phyloP scores from a whole-genome alignment of 495 filamentous ascomycete genomes.

The Rhizodiscina lignyota region DNA sequence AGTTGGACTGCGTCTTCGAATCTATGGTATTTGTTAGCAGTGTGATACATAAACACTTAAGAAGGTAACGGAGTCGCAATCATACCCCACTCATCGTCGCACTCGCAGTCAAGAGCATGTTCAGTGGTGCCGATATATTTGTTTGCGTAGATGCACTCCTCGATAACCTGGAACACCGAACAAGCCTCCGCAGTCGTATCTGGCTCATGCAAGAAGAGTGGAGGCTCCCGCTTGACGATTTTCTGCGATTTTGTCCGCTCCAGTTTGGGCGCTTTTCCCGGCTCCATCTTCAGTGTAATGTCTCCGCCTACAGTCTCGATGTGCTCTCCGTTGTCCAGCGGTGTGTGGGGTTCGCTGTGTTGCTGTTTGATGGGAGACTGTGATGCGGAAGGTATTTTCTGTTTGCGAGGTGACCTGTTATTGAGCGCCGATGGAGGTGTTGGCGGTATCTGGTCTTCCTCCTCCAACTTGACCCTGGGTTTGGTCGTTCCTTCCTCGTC shows the following conservation, averaged over 20 bases:
- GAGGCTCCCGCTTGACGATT: conserved; percentile 37
- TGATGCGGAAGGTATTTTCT: conserved; percentile 15
- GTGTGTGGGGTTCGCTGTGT: conserved; percentile 16
- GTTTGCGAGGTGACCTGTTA: conserved; percentile 10
- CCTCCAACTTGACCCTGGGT: conserved; percentile 5
- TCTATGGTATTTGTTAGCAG: conserved; percentile 31
- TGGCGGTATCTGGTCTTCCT: conserved; percentile 1
- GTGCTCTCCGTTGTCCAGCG: conserved; percentile 23
- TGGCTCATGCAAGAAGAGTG: conserved; percentile 50
- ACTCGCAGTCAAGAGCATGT: conserved; percentile 90
- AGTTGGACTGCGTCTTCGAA: conserved; percentile 41
- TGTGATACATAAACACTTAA: conserved; percentile 17
- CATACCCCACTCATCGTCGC: conserved; percentile 91
- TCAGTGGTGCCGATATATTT: conserved; percentile 83
- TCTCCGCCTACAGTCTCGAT: conserved; percentile 32
- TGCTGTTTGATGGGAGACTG: conserved; percentile 27
- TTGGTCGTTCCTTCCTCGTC: conserved; percentile 3
- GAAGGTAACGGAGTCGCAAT: conserved; percentile 11
- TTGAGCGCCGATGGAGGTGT: conserved; percentile 9
- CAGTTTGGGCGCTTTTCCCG: conserved; percentile 53
- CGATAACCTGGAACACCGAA: conserved; percentile 62
- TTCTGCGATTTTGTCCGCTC: conserved; percentile 63
- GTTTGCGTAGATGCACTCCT: conserved; percentile 70
- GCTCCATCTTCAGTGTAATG: conserved; percentile 46
- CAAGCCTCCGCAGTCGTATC: conserved; percentile 63